These are phyloP conservation scores for Caryopteris hybrid DNA, from an alignment of 305 asterid genomes.

Conservation along the genomic window DNA sequence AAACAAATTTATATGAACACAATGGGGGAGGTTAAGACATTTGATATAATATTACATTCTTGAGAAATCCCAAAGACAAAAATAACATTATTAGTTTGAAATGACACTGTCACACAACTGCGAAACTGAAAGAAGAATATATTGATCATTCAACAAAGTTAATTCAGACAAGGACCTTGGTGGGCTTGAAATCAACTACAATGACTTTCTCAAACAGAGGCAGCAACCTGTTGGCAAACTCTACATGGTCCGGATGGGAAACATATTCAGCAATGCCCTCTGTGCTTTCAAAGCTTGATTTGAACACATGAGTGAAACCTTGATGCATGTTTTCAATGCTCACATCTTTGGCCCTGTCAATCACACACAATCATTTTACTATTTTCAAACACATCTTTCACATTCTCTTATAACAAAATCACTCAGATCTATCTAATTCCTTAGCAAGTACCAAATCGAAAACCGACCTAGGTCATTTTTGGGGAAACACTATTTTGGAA, in stretches of 20 bases:
- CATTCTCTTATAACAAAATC: too few relatives aligned
- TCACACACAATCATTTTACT: not conserved
- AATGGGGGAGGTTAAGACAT: too few relatives aligned
- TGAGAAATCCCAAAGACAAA: too few relatives aligned
- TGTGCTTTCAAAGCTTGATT: conserved; percentile 64
- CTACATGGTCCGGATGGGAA: conserved; percentile 56
- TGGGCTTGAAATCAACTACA: conserved; percentile 60
- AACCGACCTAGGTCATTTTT: not conserved
- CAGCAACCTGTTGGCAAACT: conserved; percentile 40
- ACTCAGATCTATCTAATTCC: too few relatives aligned
- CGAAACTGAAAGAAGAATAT: too few relatives aligned
- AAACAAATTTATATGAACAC: too few relatives aligned
- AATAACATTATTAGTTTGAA: too few relatives aligned
- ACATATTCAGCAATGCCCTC: conserved; percentile 66
- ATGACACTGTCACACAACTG: too few relatives aligned
- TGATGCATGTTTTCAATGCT: conserved; percentile 67
- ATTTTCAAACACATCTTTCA: not conserved
- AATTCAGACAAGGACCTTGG: conserved; percentile 29
- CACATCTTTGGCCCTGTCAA: conserved; percentile 68
- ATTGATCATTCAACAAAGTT: too few relatives aligned
- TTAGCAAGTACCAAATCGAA: too few relatives aligned
- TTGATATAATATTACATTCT: too few relatives aligned
- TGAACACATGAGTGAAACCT: conserved; percentile 82
- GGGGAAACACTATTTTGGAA: not conserved
- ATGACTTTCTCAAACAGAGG: conserved; percentile 59